A percentile compares a stretch with the other conserved stretches of the same genome.
phyloP scores from a whole-genome alignment of 2,329 filamentous ascomycete genomes.

The Monosporascus sp. region DNA sequence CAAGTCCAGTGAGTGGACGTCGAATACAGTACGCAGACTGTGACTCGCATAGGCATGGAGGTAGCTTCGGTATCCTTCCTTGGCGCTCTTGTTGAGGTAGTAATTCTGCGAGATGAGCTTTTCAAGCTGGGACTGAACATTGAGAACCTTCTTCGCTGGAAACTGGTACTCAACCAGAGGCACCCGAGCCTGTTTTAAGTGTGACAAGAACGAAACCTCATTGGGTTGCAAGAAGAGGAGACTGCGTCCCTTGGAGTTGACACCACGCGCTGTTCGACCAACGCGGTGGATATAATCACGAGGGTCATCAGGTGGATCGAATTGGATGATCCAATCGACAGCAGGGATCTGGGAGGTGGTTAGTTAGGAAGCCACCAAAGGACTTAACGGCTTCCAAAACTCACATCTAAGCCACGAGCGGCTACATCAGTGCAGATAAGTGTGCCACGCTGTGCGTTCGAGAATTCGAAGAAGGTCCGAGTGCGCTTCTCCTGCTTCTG shows the following conservation, averaged over 20 bases:
- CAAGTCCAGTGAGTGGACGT: conserved; percentile 75
- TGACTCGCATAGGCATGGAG: conserved; percentile 92
- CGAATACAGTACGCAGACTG: conserved; percentile 75
- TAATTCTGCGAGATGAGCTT: conserved; percentile 94
- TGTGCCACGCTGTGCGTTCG: conserved; percentile 72
- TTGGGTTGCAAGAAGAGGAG: conserved; percentile 90
- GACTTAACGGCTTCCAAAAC: conserved; percentile 20
- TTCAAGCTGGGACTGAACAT: conserved; percentile 86
- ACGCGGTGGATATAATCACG: conserved; percentile 94
- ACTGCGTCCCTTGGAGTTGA: conserved; percentile 77
- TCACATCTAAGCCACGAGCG: conserved; percentile 81
- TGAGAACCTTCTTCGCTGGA: conserved; percentile 83
- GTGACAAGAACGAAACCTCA: conserved; percentile 86
- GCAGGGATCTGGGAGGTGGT: conserved; percentile 62
- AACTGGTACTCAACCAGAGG: conserved; percentile 97
- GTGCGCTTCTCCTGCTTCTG: conserved; percentile 99
- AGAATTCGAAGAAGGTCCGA: conserved; percentile 97
- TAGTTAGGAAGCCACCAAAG: not conserved
- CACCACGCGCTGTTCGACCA: conserved; percentile 84
- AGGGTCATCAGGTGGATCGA: conserved; percentile 88
- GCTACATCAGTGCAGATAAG: conserved; percentile 96
- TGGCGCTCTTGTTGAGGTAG: conserved; percentile 84
- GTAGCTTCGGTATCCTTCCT: conserved; percentile 80
- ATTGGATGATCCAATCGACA: conserved; percentile 95
- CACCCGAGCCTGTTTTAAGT: conserved; percentile 86